Base-by-base conservation (phyloP, 345 rosid genomes). In the Eucalyptus microcorys region DNA sequence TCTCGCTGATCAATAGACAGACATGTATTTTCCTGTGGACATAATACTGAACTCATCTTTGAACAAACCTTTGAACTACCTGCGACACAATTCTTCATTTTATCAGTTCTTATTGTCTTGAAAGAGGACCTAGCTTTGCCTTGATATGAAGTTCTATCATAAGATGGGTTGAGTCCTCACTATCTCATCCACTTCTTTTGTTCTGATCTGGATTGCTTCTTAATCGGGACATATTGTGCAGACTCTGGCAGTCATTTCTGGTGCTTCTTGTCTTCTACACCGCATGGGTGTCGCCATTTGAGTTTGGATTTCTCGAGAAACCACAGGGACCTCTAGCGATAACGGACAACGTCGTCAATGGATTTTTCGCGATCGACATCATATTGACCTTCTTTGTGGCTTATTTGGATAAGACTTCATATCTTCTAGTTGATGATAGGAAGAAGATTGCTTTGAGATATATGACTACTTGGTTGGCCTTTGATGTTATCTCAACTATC, bases 261-360 rank as follows among this genome's bases (percentile, higher is more conserved):
- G 98, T 95, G 50, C 90, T 95, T 87, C 89, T 97, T 26, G 99
- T 97, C 42, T 93, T 96, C 89, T 97, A 97, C 91, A 96, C 97
- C 5, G 97, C 98, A 42, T 97, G 99, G 99, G 99, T 93, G 9
- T 96, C 97, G 4, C 98, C 99, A 5, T 97, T 96, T 87, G 99
- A 96, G 86, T 95, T 96, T 10, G 99, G 99, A 8, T 97, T 93
- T 89, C 88, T 96, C 24, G 89, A 86, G 14, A 92, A 40, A 64
- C 99, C 99, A 7, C 53, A 59, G 7, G 84, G 91, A 66, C 91
- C 91, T 40, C 95, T 97, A 2, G 91, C 94, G 7, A 88, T 93
- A 47, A 57, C 91, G 5, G 98, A 96, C 84, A 96, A 96, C 32
- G 86, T 93, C 21, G 98, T 97, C 19, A 96, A 96, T 66, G 95